Conservation (phyloP, 129 eudicot species). For the Centella asiatica region DNA sequence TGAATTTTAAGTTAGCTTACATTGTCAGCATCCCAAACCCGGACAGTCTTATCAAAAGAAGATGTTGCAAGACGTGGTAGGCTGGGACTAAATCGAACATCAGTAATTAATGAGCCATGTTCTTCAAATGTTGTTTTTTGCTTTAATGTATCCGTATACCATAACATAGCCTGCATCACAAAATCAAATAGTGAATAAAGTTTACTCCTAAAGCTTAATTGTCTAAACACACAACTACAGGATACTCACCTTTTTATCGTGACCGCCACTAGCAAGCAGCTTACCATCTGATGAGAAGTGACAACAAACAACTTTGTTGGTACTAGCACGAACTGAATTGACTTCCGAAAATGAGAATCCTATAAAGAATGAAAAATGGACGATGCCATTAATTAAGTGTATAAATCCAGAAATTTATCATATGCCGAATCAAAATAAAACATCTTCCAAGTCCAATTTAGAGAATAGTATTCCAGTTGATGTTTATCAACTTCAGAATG, state of each 20-base stretch:
- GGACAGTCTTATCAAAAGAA: conserved; percentile 91
- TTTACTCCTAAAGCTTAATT: neutral
- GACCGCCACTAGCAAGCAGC: conserved; percentile 95
- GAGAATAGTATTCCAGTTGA: neutral
- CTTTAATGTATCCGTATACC: conserved; percentile 78
- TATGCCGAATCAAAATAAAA: neutral
- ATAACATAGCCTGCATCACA: conserved; percentile 74
- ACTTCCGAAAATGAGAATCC: conserved; percentile 91
- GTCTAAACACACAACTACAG: neutral
- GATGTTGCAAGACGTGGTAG: conserved; percentile 97
- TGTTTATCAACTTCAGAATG: neutral
- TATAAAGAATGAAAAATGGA: conserved; percentile 9
- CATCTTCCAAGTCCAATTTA: neutral
- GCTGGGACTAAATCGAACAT: conserved; percentile 97
- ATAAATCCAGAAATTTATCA: neutral
- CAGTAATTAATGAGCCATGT: conserved; percentile 74
- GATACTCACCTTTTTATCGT: conserved; percentile 75
- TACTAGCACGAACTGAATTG: conserved; percentile 76
- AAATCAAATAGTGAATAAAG: neutral
- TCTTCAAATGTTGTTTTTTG: conserved; percentile 83
- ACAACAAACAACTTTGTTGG: conserved; percentile 81
- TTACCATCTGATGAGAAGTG: conserved; percentile 97
- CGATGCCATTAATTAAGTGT: neutral
- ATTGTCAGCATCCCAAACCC: conserved; percentile 98
- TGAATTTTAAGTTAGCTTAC: conserved; percentile 39